Base-by-base conservation (phyloP, 805 yeast genomes). In the Lipomyces kockii region DNA sequence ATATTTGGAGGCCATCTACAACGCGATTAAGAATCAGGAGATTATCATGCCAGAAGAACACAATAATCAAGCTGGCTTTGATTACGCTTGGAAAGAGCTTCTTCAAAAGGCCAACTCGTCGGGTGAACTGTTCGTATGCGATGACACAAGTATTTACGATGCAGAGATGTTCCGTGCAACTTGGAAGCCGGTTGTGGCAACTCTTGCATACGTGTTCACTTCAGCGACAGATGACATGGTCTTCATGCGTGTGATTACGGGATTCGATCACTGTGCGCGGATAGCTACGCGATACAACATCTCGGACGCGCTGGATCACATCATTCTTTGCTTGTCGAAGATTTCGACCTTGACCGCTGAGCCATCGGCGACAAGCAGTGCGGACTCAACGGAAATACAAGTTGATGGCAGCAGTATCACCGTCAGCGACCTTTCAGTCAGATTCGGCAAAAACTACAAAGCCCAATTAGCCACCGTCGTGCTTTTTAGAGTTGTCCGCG, bases 11-110 rank as follows among this genome's bases (percentile, higher is more conserved):
- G 89, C 85, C 70, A 92, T 94, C 32, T 95, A 90, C 78, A 80
- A 84, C 32, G 89, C 97, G 0, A 93, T 95, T 64, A 84, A 86
- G 68, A 91, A 89, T 64, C 85, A 89, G 62, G 99, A 95, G 78
- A 95, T 95, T 70, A 91, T 95, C 60, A 91, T 96, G 93, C 98
- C 99, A 0, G 98, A 95, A 74, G 99, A 95, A 75, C 98, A 94
- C 73, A 96, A 92, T 76, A 91, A 92, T 11, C 90, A 92, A 25
- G 92, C 90, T 76, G 89, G 97, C 88, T 94, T 93, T 78, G 98
- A 93, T 75, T 94, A 90, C 74, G 82, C 86, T 20, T 81, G 83
- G 83, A 76, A 76, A 39, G 78, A 74, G 54, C 71, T 76, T 59
- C 74, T 79, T 49, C 71, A 73, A 53, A 74, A 76, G 54, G 62